Conservation (phyloP, 176 grass and related monocot species). For the Hsuehochloa calcarea region DNA sequence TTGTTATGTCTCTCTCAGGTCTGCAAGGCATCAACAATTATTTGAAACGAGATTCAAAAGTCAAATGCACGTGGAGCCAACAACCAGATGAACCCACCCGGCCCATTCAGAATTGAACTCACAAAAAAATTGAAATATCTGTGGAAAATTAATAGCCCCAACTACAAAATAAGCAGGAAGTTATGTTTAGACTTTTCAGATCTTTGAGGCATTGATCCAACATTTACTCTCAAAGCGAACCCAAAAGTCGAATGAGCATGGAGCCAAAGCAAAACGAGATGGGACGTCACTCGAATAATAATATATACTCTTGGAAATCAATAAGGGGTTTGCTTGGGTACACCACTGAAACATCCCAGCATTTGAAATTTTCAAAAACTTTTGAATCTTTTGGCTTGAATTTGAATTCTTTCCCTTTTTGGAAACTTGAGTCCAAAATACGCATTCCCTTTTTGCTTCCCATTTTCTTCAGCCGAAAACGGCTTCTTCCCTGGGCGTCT, state of each 20-base stretch:
- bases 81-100: background rate
- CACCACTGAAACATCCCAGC: too few species aligned
- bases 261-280: background rate
- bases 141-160: background rate
- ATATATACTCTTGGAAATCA: background rate
- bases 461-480: too few species aligned
- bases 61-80: conserved; percentile 21
- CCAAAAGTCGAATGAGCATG: background rate
- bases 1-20: background rate
- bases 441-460: too few species aligned
- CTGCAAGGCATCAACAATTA: conserved; percentile 1
- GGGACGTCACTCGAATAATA: background rate
- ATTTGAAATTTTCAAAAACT: too few species aligned
- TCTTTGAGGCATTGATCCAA: background rate
- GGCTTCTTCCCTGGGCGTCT: too few species aligned
- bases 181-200: too few species aligned
- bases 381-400: too few species aligned
- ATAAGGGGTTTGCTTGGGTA: too few species aligned
- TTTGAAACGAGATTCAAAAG: conserved; percentile 4
- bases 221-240: background rate
- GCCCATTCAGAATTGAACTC: background rate
- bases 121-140: background rate
- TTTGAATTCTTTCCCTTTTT: too few species aligned
- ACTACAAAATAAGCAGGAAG: background rate
- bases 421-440: too few species aligned